phyloP scores from a whole-genome alignment of 1,139 yeast species.

The Suhomyces maxii region DNA sequence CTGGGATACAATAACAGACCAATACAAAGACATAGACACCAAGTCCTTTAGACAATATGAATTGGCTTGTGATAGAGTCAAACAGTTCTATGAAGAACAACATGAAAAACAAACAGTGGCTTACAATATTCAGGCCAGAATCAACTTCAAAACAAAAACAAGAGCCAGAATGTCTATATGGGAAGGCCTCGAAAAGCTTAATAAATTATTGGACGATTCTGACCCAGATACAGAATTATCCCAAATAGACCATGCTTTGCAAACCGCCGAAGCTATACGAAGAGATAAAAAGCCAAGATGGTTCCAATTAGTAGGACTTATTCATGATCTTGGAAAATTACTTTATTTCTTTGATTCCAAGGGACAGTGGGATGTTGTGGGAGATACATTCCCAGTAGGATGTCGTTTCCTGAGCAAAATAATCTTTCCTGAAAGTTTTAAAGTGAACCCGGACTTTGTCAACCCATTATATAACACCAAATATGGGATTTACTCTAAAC shows the following conservation, averaged over 20 bases:
- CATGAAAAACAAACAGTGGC: conserved; percentile 73
- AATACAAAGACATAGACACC: conserved; percentile 37
- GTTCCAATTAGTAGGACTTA: conserved; percentile 73
- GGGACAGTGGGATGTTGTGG: conserved; percentile 85
- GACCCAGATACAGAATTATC: conserved; percentile 77
- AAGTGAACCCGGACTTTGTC: conserved; percentile 56
- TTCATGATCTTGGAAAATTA: conserved; percentile 70
- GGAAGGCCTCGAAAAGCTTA: conserved; percentile 67
- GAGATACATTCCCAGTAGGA: conserved; percentile 77
- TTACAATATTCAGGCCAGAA: conserved; percentile 68
- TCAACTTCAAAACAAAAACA: conserved; percentile 64
- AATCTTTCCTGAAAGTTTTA: conserved; percentile 62
- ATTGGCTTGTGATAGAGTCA: conserved; percentile 67
- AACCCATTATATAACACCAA: conserved; percentile 68
- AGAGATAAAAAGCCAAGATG: conserved; percentile 68
- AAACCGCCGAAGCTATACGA: conserved; percentile 75
- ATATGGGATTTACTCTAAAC: conserved; percentile 63
- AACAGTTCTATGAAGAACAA: conserved; percentile 65
- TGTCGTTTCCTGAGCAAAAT: conserved; percentile 62
- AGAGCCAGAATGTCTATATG: conserved; percentile 69
- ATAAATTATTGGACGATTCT: conserved; percentile 65
- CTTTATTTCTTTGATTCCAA: conserved; percentile 68
- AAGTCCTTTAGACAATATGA: conserved; percentile 64
- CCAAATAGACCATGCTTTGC: conserved; percentile 74
- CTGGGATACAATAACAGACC: conserved; percentile 30